Evolutionary conservation across 148 eudicot species (phyloP), one percentile per base, ranked within the genome.

Genomic region (Chenopodium album): DNA sequence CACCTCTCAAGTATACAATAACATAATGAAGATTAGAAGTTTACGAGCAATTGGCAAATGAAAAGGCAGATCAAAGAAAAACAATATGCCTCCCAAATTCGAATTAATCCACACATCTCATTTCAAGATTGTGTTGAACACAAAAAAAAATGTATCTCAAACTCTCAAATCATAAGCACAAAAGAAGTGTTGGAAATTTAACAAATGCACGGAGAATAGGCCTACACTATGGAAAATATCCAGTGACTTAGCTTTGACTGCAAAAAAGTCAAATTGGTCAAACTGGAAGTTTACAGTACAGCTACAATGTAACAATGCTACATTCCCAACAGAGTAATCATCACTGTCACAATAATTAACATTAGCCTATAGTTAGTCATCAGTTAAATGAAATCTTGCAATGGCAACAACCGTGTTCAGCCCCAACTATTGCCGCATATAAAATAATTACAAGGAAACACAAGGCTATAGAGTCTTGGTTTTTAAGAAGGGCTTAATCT

Each of bases 401-500:
- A 63, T 17, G 76, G 32, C 31, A 47, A 64, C 68, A 75, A 73
- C 48, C 68, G 12, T 37, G 52, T 71, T 26, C 28, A 34, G 32
- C 65, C 81, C 7, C 65, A 69, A 79, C 82, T 83, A 75, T 65
- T 14, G 23, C 47, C 14, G 41, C 56, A 10, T 46, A 41, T 41
- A 75, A 41, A 72, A 14, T 85, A 85, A 85, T 85, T 85, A 85
- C 87, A 85, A 81, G 81, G 71, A 78, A 85, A 81, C 82, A 65
- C 78, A 64, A 77, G 72, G 79, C 68, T 31, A 9, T 62, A 26
- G 8, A 85, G 77, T 84, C 71, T 78, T 17, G 78, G 69, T 74
- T 78, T 13, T 5, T 23, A 41, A 71, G 32, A n/a, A 73, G 9
- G 4, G 79, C 59, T 75, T 81, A 84, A 82, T 87, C 89, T 79